These are phyloP conservation scores for Phytophthora cryptogea DNA, from an alignment of 352 stramenopile genomes.

Conservation along the genomic window DNA sequence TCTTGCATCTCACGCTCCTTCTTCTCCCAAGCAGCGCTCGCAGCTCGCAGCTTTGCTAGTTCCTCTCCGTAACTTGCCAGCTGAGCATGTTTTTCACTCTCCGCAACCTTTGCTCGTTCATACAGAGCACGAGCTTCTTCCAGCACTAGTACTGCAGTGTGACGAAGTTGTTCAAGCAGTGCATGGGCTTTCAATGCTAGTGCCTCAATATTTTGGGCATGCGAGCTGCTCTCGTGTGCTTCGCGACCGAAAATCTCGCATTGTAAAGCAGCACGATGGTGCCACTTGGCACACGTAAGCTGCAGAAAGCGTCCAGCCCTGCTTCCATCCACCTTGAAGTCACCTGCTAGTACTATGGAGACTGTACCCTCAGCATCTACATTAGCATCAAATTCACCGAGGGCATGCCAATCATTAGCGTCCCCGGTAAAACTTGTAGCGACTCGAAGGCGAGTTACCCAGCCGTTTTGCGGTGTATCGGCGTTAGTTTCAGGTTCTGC, in stretches of 20 bases:
- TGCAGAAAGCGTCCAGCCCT: conserved; percentile 64
- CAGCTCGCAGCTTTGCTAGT: conserved; percentile 55
- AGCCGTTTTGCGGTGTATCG: conserved; percentile 34
- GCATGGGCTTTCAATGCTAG: conserved; percentile 45
- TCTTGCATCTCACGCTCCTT: conserved; percentile 56
- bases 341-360: conserved; percentile 38
- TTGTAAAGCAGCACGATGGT: conserved; percentile 61
- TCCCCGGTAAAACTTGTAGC: conserved; percentile 59
- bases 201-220: conserved; percentile 45
- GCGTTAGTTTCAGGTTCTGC: conserved; percentile 3
- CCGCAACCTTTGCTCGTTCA: conserved; percentile 72
- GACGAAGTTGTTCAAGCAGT: conserved; percentile 59
- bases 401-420: conserved; percentile 50
- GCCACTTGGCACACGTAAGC: conserved; percentile 68
- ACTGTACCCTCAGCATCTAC: conserved; percentile 34
- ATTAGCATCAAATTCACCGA: conserved; percentile 73
- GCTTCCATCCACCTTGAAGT: conserved; percentile 17
- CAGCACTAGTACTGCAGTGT: conserved; percentile 53
- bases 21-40: conserved; percentile 53
- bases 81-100: conserved; percentile 82
- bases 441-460: conserved; percentile 67
- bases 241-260: conserved; percentile 71
- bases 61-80: conserved; percentile 75
- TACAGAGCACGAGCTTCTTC: conserved; percentile 75
- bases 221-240: conserved; percentile 51